phyloP scores from a whole-genome alignment of 148 eudicot species.

The Nyssa sinensis region DNA sequence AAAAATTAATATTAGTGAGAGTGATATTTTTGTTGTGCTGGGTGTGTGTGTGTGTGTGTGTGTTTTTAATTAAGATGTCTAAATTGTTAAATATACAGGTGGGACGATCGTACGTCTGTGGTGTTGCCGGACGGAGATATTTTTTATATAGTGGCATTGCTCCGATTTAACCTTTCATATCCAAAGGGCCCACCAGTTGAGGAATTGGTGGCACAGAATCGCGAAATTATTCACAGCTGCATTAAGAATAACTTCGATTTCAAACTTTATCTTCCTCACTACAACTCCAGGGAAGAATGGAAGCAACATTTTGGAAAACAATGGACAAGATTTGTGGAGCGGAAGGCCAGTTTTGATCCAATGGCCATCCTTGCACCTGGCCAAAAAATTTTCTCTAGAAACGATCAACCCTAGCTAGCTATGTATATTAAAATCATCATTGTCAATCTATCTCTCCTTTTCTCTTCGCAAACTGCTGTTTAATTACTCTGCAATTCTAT shows the following conservation, averaged over 20 bases:
- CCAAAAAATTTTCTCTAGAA: conserved; percentile 71
- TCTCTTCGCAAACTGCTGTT: background rate
- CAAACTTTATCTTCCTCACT: conserved; percentile 80
- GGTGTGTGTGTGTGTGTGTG: background rate
- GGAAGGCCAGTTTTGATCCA: conserved; percentile 68
- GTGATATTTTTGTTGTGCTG: too few relatives aligned
- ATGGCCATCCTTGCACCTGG: conserved; percentile 90
- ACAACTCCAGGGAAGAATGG: conserved; percentile 60
- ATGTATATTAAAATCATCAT: too few relatives aligned
- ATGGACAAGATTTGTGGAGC: conserved; percentile 65
- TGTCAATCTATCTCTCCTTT: background rate
- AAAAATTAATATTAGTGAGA: too few relatives aligned
- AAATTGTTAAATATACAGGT: conserved; percentile 55
- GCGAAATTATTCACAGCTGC: conserved; percentile 51
- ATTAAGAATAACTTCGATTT: conserved; percentile 48
- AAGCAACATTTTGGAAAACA: conserved; percentile 71
- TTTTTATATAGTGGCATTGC: conserved; percentile 78
- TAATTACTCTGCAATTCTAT: conserved; percentile 9
- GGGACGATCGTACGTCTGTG: conserved; percentile 73
- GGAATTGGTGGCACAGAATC: conserved; percentile 60
- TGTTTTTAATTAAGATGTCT: background rate
- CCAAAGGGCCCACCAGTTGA: conserved; percentile 48
- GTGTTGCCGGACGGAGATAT: conserved; percentile 72
- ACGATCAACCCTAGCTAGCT: conserved; percentile 7
- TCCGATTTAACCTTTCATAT: conserved; percentile 53